Evolutionary conservation across 352 stramenopile genomes (phyloP), one percentile per base, ranked within the genome.

Genomic region (Chrysophaeum taylorii): DNA sequence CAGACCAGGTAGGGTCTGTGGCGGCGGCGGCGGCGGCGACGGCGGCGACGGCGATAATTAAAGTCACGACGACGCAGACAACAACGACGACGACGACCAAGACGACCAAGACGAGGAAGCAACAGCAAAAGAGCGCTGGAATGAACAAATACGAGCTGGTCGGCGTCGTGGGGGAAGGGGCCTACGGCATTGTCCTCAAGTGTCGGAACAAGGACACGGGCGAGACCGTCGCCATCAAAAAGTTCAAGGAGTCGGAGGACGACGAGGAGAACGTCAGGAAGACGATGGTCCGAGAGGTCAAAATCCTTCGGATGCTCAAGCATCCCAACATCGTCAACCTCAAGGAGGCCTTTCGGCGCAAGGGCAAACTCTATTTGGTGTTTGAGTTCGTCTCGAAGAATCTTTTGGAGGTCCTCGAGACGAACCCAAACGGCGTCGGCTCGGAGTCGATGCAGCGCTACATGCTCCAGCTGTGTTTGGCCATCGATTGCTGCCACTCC

Each of bases 91-190:
- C n/a, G n/a, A n/a, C n/a, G n/a, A n/a, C n/a, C n/a, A n/a, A n/a
- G n/a, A n/a, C n/a, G n/a, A n/a, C n/a, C n/a, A n/a, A n/a, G n/a
- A n/a, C n/a, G n/a, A n/a, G n/a, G n/a, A n/a, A n/a, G n/a, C n/a
- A n/a, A n/a, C n/a, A n/a, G n/a, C n/a, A n/a, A n/a, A n/a, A n/a
- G n/a, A 53, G 27, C n/a, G 37, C n/a, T n/a, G n/a, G n/a, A n/a
- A 95, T 94, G 89, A 95, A 95, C 80, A 95, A 95, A 76, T 96
- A 95, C 76, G 89, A 96, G 81, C 89, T 95, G 67, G 84, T 95
- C 2, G 87, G 88, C 2, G 86, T 95, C 42, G 89, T 96, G n/a
- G 90, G 89, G 52, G 90, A 96, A 76, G 90, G 90, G 23, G 88
- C 90, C 1, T 96, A 96, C 76, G 90, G 90, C n/a, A 87, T 95